Base-by-base conservation (phyloP, 1,284 basidiomycete genomes). In the Ceratobasidium sp. region DNA sequence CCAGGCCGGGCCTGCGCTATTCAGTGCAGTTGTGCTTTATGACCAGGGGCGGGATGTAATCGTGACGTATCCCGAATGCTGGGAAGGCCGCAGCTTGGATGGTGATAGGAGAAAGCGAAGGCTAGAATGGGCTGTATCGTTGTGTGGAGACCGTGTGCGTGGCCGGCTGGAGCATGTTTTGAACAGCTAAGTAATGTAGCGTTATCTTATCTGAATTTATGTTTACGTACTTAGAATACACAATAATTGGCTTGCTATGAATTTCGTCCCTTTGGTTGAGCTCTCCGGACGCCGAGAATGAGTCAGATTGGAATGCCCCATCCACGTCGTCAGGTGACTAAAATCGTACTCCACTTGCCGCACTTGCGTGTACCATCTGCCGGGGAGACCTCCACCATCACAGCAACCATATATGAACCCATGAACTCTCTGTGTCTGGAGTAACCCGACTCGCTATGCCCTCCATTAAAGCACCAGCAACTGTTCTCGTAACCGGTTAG, bases 401-500 rank as follows among this genome's bases (percentile, higher is more conserved):
- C 9, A 4, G 8, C 39, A 13, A 39, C 11, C 29, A 13, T 61
- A 61, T 43, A 61, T 61, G 8, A 43, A 13, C 8, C 1, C 39
- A 27, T 9, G 29, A 8, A n/a, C 7, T n/a, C n/a, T 2, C 7
- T 14, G 16, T 3, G 27, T n/a, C 24, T 31, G 8, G 31, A 7
- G 16, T 14, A 29, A 49, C 56, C 16, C 6, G 31, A 24, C 11
- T 39, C 8, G 66, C 13, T 19, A 76, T 77, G 76, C 66, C 75
- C 9, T 2, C 64, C 29, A 71, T 76, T 34, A 43, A 68, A 49
- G 73, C 76, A 19, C 73, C 75, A 22, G 73, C 75, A 7, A 76
- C 72, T 29, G 68, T 77, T 54, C 74, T 77, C 39, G 75, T 77
- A 29, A 77, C 76, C 9, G 76, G 65, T 68, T 6, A 66, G 64